These are phyloP conservation scores for Chaetoscypha palmicola DNA, from an alignment of 2,329 filamentous ascomycete species.

Conservation along the genomic window DNA sequence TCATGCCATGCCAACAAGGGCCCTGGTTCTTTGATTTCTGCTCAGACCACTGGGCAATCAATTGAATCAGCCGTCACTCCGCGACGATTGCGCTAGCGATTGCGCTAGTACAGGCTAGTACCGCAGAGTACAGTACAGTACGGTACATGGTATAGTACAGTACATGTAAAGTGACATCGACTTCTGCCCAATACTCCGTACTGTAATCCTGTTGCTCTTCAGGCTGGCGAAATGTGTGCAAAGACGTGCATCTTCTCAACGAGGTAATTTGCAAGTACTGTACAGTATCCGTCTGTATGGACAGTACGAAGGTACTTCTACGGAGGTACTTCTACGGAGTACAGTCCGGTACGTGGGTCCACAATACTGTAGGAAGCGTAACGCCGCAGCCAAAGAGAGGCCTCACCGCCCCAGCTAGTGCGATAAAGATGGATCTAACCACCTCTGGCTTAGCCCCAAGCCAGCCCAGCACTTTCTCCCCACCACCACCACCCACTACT, in stretches of 20 bases:
- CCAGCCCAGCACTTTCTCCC: not conserved
- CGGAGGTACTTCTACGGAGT: too few species aligned
- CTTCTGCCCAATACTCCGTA: not conserved
- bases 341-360: too few species aligned
- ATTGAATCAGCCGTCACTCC: not conserved
- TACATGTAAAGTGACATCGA: not conserved
- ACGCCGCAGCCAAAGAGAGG: not conserved
- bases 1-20: too few species aligned
- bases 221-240: not conserved
- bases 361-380: too few species aligned
- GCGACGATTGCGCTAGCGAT: too few species aligned
- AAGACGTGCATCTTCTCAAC: not conserved
- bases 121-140: too few species aligned
- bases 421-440: too few species aligned
- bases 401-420: not conserved
- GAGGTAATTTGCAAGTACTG: not conserved
- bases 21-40: not conserved
- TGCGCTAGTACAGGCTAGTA: not conserved
- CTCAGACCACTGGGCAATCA: not conserved
- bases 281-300: too few species aligned
- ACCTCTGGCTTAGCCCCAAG: not conserved
- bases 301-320: not conserved
- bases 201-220: not conserved
- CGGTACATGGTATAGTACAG: too few species aligned
- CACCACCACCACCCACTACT: not conserved